Evolutionary conservation across 768 basidiomycete species (phyloP), one percentile per base, ranked within the genome.

Genomic region (Coprinellus aureogranulatus): DNA sequence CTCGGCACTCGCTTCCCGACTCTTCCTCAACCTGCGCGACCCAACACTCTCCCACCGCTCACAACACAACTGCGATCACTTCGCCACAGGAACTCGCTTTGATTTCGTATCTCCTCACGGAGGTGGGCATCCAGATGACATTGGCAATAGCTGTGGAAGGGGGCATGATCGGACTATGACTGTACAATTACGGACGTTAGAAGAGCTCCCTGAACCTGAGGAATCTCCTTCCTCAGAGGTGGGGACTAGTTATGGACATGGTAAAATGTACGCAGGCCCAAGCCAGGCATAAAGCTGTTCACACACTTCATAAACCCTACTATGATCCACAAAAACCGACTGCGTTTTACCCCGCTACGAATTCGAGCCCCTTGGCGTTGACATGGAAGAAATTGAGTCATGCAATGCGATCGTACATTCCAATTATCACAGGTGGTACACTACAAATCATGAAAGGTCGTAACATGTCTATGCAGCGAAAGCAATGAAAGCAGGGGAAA

Each of bases 1-100:
- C 5, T 62, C 64, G 8, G 51, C 56, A 10, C 57, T 65, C 61
- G 53, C 60, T 10, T 64, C 63, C 12, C 42, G 64, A 30, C 50
- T 64, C 22, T 62, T 62, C 57, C 54, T 64, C 48, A 64, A 64
- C 53, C 57, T 64, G 9, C 58, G 64, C 41, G 41, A 44, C 41
- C 41, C 41, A 6, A 18, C 41, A 16, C 16, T 44, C 41, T 44
- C 14, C 9, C 41, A 6, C 16, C 41, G 37, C 37, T 18, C 37
- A 18, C 37, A 34, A 14, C 20, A n/a, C 20, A 5, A 44, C 41
- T 5, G 10, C 41, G 41, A 16, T n/a, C 41, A 44, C 14, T n/a
- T 44, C 41, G 8, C 18, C 14, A 22, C 14, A 44, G 41, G 20
- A 8, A 22, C 41, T 8, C 41, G 41, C 14, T 44, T 44, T n/a